phyloP scores from a whole-genome alignment of 805 yeast genomes.

The Candida coleopterorum region DNA sequence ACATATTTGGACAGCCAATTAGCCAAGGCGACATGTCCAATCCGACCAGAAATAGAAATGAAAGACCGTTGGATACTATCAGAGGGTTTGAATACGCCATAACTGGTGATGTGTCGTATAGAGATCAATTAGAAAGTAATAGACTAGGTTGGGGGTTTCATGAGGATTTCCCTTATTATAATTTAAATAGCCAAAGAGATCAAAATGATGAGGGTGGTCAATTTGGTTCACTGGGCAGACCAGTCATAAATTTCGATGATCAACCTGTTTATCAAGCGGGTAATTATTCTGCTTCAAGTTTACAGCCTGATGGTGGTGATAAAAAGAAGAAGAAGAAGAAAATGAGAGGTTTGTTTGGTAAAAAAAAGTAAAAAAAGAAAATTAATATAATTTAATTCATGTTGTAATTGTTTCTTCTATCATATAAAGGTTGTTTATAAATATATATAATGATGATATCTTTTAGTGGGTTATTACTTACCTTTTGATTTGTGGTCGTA shows the following conservation, averaged over 20 bases:
- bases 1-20: constrained; percentile 83
- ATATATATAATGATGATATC: too few species aligned
- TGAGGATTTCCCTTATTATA: constrained; percentile 62
- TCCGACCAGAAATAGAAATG: constrained; percentile 91
- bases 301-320: constrained; percentile 32
- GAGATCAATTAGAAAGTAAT: constrained; percentile 75
- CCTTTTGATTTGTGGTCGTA: too few species aligned
- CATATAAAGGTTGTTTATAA: too few species aligned
- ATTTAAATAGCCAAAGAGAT: constrained; percentile 20
- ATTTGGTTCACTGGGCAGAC: constrained; percentile 20
- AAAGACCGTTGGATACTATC: constrained; percentile 95
- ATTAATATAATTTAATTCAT: neutral
- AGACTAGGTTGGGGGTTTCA: constrained; percentile 85
- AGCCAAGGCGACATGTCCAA: constrained; percentile 79
- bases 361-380: constrained; percentile 26
- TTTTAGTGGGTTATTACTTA: too few species aligned
- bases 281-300: constrained; percentile 52
- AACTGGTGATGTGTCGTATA: constrained; percentile 78
- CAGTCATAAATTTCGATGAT: constrained; percentile 37
- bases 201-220: constrained; percentile 22
- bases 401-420: neutral
- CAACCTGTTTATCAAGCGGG: constrained; percentile 49
- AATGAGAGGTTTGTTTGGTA: constrained; percentile 70
- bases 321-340: constrained; percentile 52
- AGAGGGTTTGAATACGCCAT: constrained; percentile 91